phyloP scores from a whole-genome alignment of 2,329 filamentous ascomycete genomes.

The Neurospora crassa region DNA sequence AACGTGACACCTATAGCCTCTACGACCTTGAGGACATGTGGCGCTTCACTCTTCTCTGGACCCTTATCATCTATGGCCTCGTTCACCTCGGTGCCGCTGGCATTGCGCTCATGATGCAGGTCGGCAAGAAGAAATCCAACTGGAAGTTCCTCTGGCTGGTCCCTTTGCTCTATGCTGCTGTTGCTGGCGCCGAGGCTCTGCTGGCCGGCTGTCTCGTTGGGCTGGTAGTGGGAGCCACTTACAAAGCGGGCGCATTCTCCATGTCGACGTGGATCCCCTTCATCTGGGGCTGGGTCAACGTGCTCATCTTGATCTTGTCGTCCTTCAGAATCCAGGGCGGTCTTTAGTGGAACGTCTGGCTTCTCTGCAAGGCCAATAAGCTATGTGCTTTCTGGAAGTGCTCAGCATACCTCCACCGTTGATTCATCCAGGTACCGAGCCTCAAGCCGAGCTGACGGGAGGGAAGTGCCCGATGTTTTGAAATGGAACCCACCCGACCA shows the following conservation, averaged over 20 bases:
- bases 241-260: conserved; percentile 70
- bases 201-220: conserved; percentile 76
- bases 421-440: background rate
- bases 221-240: conserved; percentile 67
- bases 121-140: conserved; percentile 40
- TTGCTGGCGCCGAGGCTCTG: conserved; percentile 67
- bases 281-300: conserved; percentile 78
- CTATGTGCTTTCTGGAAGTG: conserved; percentile 19
- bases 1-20: conserved; percentile 45
- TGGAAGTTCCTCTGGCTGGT: conserved; percentile 62
- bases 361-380: background rate
- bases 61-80: conserved; percentile 64
- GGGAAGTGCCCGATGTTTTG: background rate
- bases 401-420: background rate
- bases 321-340: conserved; percentile 91
- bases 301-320: conserved; percentile 72
- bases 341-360: conserved; percentile 36
- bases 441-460: background rate
- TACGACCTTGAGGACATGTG: conserved; percentile 71
- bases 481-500: background rate
- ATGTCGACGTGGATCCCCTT: conserved; percentile 96
- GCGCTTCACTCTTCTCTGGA: conserved; percentile 84
- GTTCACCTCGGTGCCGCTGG: conserved; percentile 65
- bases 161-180: conserved; percentile 58
- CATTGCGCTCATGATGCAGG: conserved; percentile 66